phyloP scores from a whole-genome alignment of 495 filamentous ascomycete species.

The Penicillium coffeae region DNA sequence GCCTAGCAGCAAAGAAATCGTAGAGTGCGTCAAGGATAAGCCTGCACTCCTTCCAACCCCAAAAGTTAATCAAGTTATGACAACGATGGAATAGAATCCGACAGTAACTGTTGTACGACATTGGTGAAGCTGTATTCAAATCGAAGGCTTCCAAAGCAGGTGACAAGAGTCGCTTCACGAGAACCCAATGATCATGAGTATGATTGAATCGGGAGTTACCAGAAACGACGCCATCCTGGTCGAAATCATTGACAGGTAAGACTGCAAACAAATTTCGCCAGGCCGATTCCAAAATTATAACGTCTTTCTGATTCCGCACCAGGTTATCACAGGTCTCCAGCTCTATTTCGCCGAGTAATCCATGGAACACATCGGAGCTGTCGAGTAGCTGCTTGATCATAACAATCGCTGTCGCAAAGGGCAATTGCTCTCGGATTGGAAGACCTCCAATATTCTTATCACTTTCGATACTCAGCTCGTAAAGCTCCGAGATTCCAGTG shows the following conservation, averaged over 20 bases:
- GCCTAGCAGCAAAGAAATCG: conserved; percentile 82
- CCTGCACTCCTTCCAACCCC: conserved; percentile 85
- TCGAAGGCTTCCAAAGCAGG: conserved; percentile 65
- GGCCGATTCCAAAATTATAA: conserved; percentile 56
- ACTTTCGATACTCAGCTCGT: conserved; percentile 59
- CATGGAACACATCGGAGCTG: conserved; percentile 27
- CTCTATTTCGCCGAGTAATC: conserved; percentile 50
- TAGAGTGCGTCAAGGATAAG: conserved; percentile 75
- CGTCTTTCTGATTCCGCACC: conserved; percentile 35
- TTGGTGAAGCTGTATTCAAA: conserved; percentile 48
- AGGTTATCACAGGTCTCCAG: conserved; percentile 30
- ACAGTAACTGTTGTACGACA: conserved; percentile 78
- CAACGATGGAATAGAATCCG: conserved; percentile 70
- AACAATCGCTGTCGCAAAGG: conserved; percentile 61
- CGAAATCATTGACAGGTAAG: conserved; percentile 73
- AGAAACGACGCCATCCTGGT: conserved; percentile 59
- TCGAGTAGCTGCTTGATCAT: conserved; percentile 58
- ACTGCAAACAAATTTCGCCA: conserved; percentile 76
- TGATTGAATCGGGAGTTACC: conserved; percentile 51
- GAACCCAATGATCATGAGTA: conserved; percentile 65
- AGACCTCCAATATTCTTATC: conserved; percentile 51
- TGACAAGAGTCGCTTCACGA: conserved; percentile 61
- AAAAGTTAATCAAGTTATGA: conserved; percentile 69
- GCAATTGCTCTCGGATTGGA: conserved; percentile 56
- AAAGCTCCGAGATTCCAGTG: conserved; percentile 48